Base-by-base conservation (phyloP, 208 protist genomes). In the Crithidia mellificae region DNA sequence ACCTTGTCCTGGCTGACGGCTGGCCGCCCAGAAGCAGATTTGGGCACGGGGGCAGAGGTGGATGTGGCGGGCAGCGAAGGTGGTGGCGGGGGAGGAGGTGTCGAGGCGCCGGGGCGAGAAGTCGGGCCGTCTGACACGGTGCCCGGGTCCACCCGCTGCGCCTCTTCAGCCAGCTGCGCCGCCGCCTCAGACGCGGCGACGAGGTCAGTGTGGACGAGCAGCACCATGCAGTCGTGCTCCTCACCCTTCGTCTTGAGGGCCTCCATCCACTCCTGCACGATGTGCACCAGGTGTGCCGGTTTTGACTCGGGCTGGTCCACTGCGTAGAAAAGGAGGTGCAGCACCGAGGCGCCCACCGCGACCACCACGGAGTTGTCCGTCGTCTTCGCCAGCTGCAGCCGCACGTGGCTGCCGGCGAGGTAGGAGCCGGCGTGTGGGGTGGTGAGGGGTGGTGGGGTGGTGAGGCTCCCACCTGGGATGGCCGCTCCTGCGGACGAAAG, bases 321-420 rank as follows among this genome's bases (percentile, higher is more conserved):
- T 32, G 80, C 63, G 68, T 84, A 84, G 12, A 93, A 72, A 39
- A 85, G 81, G 15, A 94, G 56, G 68, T 92, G 83, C 52, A 94
- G 54, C 20, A 83, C 61, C 6, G 83, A 81, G 8, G 71, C 73
- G 17, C 72, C 78, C 2, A 72, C 55, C 2, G 68, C 76, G 22
- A 34, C 30, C 0, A 68, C 54, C 27, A 73, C 44, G 59, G 72
- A 77, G 25, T 87, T 65, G 58, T 90, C 80, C 34, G 80, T 68
- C 0, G 84, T 79, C 67, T 92, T 92, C 30, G 81, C 81, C 38
- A 92, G 87, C 63, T 90, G 83, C 32, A 92, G 71, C 12, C 53
- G 64, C 8, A 90, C 63, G 58, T 69, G 75, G 43, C 74, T 86
- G n/a, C 82, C 79, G 12, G 75, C 67, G 17, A 76, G 59, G 29